Conservation (phyloP, 345 rosid species). For the Populus tremula region DNA sequence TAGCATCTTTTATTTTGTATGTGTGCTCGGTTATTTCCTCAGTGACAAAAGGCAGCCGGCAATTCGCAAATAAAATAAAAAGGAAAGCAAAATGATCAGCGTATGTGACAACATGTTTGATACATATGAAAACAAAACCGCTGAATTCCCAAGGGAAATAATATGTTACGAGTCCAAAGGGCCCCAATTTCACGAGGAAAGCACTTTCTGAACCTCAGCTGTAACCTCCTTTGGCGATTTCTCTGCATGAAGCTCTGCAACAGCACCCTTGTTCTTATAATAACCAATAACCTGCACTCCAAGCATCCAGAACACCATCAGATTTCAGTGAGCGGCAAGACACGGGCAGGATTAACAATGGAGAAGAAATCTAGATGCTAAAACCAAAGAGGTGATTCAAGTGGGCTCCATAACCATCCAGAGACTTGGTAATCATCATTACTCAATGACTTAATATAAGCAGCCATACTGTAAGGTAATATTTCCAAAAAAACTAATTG, state of each 20-base stretch:
- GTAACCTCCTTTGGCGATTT: constrained; percentile 78
- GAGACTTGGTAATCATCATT: neutral
- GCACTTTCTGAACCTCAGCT: constrained; percentile 64
- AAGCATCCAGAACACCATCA: neutral
- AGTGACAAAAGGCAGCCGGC: constrained; percentile 8
- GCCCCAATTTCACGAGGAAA: constrained; percentile 31
- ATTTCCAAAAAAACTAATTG: neutral
- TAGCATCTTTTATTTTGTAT: constrained; percentile 14
- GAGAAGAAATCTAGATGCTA: neutral
- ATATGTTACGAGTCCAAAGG: neutral
- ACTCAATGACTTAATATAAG: neutral
- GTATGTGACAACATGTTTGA: neutral
- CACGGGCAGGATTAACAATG: neutral
- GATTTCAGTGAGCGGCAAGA: neutral
- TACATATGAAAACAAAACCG: constrained; percentile 12
- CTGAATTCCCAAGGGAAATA: neutral
- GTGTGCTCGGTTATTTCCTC: constrained; percentile 15
- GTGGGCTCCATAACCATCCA: neutral
- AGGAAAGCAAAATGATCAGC: neutral
- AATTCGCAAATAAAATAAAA: neutral
- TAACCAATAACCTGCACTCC: constrained; percentile 71
- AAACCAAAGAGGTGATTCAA: neutral
- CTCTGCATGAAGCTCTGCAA: constrained; percentile 76
- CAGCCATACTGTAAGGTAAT: neutral
- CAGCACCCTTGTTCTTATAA: constrained; percentile 63